Evolutionary conservation across 495 filamentous ascomycete genomes (phyloP), one percentile per base, ranked within the genome.

Genomic region (Talaromyces trachyspermus): DNA sequence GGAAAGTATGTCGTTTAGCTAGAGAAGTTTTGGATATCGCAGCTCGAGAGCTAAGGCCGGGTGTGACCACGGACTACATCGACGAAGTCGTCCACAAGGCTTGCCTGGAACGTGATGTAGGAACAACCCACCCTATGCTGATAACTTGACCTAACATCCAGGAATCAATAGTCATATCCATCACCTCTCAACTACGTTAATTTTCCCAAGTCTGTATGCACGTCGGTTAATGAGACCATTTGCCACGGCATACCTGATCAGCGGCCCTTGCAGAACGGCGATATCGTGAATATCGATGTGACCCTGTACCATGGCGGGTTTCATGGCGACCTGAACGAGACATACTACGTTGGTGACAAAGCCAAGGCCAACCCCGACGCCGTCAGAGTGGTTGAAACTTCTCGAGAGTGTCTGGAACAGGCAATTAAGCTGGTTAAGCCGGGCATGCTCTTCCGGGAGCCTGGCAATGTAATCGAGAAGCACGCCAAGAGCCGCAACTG

Each of bases 151-250:
- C n/a, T n/a, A n/a, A n/a, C n/a, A n/a, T n/a, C n/a, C n/a, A n/a
- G n/a, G n/a, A n/a, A n/a, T n/a, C 3, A 24, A n/a, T 43, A 97
- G 92, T 86, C 89, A 10, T 99, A 99, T 57, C 92, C 92, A 0
- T 99, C 92, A 0, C 88, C 91, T 2, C 68, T 99, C 7, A 99
- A 99, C 71, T 99, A 99, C 64, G 81, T 83, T 72, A 74, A 88
- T 62, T 99, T 96, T 71, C 92, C 92, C 47, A 99, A 99, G 72
- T 99, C 92, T 1, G 83, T 96, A 37, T 99, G 92, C 66, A 97
- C 89, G 1, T 95, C 89, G 2, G 60, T 85, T 49, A 99, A 99
- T 71, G 92, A 99, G 67, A 84, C 95, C 48, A 97, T 99, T 59
- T 94, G 88, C 67, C 88, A 95, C 71, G 88, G 88, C 44, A 94